These are phyloP conservation scores for Gaeumannomyces sp. DNA, from an alignment of 2,329 filamentous ascomycete genomes.

Conservation along the genomic window DNA sequence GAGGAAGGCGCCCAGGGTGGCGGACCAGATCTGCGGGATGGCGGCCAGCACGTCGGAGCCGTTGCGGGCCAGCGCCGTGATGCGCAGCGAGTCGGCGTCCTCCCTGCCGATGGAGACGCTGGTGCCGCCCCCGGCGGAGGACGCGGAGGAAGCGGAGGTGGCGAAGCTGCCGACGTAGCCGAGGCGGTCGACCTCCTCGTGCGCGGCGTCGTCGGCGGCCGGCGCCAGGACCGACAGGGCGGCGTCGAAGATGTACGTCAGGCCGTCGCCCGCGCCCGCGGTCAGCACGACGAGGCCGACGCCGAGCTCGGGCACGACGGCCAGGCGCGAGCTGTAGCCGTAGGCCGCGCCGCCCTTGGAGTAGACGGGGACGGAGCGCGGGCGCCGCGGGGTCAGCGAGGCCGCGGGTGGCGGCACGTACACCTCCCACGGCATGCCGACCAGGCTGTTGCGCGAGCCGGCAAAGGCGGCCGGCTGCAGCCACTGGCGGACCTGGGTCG, in stretches of 20 bases:
- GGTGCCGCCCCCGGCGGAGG: no score
- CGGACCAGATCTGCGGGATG: not conserved
- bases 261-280: not conserved
- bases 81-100: not conserved
- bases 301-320: slow-evolving; percentile 2
- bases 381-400: not conserved
- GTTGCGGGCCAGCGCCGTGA: not conserved
- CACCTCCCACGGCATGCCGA: slow-evolving; percentile 2
- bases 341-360: slow-evolving; percentile 1
- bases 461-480: slow-evolving; percentile 1
- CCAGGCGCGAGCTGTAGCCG: not conserved
- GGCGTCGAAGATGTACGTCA: not conserved
- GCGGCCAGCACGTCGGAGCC: slow-evolving; percentile 4
- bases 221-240: not conserved
- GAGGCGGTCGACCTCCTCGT: not conserved
- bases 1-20: not conserved
- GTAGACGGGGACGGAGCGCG: slow-evolving; percentile 1
- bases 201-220: not conserved
- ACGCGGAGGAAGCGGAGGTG: not conserved
- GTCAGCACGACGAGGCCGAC: slow-evolving; percentile 2
- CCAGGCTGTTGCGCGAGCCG: not conserved
- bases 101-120: no score
- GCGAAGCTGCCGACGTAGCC: not conserved
- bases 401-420: not conserved
- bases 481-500: not conserved